Evolutionary conservation across 129 eudicot species (phyloP).

Genomic region (Arctium minus): DNA sequence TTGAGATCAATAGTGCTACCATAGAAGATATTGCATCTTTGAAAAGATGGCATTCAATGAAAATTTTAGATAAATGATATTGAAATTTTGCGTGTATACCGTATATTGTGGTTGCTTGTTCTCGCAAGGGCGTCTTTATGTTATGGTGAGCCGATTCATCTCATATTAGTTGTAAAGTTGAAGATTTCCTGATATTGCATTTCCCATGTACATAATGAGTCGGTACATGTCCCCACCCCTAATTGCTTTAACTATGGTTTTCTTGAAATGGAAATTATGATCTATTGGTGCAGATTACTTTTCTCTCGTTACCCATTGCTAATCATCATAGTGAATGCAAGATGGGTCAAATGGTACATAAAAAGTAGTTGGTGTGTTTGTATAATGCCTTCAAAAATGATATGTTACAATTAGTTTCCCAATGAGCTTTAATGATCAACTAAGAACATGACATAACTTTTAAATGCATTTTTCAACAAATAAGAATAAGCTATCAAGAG

Average conservation of each 20-base stretch:
- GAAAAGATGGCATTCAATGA: too few relatives aligned
- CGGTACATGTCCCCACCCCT: too few relatives aligned
- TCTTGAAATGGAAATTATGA: too few relatives aligned
- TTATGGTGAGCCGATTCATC: neutral
- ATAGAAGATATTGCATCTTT: neutral
- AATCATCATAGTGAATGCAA: neutral
- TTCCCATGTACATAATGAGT: too few relatives aligned
- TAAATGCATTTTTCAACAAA: neutral
- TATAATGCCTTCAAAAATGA: neutral
- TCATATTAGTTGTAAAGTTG: too few relatives aligned
- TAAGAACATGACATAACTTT: neutral
- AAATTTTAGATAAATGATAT: neutral
- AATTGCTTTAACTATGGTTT: too few relatives aligned
- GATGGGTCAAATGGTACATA: neutral
- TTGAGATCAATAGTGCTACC: neutral
- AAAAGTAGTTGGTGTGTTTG: neutral
- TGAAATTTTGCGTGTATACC: neutral
- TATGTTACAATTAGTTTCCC: neutral
- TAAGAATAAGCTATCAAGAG: neutral
- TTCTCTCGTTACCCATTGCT: neutral
- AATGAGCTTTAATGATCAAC: neutral
- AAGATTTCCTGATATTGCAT: too few relatives aligned
- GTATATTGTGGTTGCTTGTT: neutral
- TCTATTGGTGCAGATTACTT: neutral
- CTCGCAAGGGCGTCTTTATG: neutral